Evolutionary conservation across 208 protist genomes (phyloP).

Genomic region (Zelonia costaricensis): DNA sequence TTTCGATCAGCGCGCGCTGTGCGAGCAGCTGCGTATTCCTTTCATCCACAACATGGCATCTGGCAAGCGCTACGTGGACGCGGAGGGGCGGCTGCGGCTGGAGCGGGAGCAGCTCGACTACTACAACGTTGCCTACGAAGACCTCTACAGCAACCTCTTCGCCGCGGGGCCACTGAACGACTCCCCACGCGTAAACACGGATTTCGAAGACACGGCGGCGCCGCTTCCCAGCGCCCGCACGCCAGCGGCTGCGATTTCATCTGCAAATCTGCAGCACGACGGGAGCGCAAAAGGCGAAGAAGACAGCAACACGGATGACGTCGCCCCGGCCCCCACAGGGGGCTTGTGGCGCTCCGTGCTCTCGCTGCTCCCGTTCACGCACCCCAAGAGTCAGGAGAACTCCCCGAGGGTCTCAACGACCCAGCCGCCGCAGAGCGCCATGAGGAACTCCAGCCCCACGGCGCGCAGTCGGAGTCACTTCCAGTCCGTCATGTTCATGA

Average conservation of each 20-base stretch:
- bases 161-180: not conserved
- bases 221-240: no score
- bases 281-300: not conserved
- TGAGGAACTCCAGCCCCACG: not conserved
- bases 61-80: constrained; percentile 14
- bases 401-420: not conserved
- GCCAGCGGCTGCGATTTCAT: no score
- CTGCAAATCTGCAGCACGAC: no score
- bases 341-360: constrained; percentile 7
- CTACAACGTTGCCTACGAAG: constrained; percentile 24
- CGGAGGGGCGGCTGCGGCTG: constrained; percentile 12
- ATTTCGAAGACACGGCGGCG: not conserved
- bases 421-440: not conserved
- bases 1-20: constrained; percentile 51
- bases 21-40: constrained; percentile 36
- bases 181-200: not conserved
- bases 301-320: not conserved
- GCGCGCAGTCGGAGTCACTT: not conserved
- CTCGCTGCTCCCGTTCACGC: constrained; percentile 7
- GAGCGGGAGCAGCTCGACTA: constrained; percentile 17
- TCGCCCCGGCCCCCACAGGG: no score
- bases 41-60: constrained; percentile 25
- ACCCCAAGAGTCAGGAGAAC: not conserved
- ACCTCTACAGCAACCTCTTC: constrained; percentile 6
- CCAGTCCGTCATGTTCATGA: not conserved